Percentiles rank a stretch among this genome's conserved stretches.
These are phyloP conservation scores for Colletotrichum sp. DNA, from an alignment of 2,329 filamentous ascomycete species.

Conservation along the genomic window DNA sequence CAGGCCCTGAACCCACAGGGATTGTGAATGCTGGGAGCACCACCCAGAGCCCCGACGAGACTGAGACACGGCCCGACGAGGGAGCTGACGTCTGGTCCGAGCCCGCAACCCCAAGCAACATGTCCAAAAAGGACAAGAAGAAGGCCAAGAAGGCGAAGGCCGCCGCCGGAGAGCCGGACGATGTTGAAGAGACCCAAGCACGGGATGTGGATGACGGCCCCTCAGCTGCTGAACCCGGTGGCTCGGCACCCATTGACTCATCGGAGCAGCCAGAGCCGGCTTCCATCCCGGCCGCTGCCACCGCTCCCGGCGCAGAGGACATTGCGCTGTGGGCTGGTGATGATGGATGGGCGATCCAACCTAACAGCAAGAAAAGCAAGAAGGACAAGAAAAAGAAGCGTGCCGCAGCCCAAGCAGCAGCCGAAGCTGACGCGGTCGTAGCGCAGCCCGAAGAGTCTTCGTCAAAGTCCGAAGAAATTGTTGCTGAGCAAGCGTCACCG, in stretches of 20 bases:
- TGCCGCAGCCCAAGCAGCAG: not conserved
- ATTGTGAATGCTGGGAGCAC: not conserved
- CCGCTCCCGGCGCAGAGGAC: not conserved
- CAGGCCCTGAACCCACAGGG: constrained; percentile 4
- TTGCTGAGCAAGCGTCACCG: not conserved
- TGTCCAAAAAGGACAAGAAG: constrained; percentile 27
- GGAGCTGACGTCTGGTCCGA: constrained; percentile 13
- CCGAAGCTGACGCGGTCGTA: not conserved
- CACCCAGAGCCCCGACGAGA: not conserved
- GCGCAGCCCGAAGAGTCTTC: not conserved
- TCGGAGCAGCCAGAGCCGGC: constrained; percentile 2
- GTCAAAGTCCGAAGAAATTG: not conserved
- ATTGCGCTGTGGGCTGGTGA: constrained; percentile 3
- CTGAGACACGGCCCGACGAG: not conserved
- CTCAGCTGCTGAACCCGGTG: not conserved
- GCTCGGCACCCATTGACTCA: not conserved
- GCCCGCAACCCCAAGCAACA: constrained; percentile 21
- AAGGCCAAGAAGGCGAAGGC: constrained; percentile 20
- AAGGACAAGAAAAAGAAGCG: constrained; percentile 22
- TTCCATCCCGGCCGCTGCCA: not conserved
- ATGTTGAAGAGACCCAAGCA: not conserved
- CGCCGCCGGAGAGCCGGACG: not conserved
- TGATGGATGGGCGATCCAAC: constrained; percentile 15
- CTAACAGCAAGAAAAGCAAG: constrained; percentile 26
- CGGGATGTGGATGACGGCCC: not conserved